Evolutionary conservation across 1,284 basidiomycete genomes (phyloP), one percentile per base, ranked within the genome.

Genomic region (Microbotryum lychnidis-dioicae): DNA sequence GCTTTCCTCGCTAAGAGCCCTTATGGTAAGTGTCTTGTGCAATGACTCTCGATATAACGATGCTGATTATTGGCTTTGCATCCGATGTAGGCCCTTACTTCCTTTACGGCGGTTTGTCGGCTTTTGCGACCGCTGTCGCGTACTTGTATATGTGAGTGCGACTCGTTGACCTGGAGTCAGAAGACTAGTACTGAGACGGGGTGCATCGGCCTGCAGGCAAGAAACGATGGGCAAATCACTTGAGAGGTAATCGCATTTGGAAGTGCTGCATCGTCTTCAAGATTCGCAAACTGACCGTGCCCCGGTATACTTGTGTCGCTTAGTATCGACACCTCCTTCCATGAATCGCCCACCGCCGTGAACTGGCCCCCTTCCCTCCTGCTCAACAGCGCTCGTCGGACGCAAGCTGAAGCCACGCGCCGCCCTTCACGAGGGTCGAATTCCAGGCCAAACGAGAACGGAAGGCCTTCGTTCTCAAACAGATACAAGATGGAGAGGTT

Each of bases 1-100:
- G 70, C 79, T 18, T 81, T 81, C 74, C 76, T 82, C 42, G 73
- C 76, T 3, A 72, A 73, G 52, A 79, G 78, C 5, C 73, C 75
- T 9, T 80, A 74, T 2, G 62, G 58, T 0, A 55, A 58, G 1
- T 82, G 82, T 69, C 81, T 81, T 69, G 71, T 81, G 57, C 82
- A 7, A 50, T 23, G 20, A 20, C 14, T 29, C 48, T 16, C 48
- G 48, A 50, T n/a, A 23, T 21, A 21, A 23, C 18, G 48, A 29
- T 29, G 21, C 27, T 50, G 23, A 23, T 18, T 12, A 18, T 16
- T n/a, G 5, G 12, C 48, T 50, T 6, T 16, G 14, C 48, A 6
- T 14, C 18, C 27, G 3, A 42, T 42, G 16, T 42, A 42, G 37
- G 37, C 16, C 57, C 23, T 62, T 37, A 37, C 37, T 46, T 49